Evolutionary conservation across 2,329 filamentous ascomycete species (phyloP), one percentile per base, ranked within the genome.

Genomic region (Neofusicoccum sp.): DNA sequence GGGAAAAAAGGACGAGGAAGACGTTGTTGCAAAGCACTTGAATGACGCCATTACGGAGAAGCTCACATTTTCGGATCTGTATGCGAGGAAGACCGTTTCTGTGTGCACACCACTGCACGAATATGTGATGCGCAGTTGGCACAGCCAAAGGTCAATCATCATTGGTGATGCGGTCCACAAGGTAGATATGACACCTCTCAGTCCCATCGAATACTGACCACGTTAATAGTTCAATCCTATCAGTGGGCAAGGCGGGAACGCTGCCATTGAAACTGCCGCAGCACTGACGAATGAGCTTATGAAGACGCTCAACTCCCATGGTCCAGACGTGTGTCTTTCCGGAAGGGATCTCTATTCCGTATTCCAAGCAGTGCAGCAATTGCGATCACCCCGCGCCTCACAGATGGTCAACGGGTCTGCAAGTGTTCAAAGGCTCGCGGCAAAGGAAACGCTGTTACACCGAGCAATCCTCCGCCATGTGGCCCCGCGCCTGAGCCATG

Each of bases 121-220:
- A 24, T 12, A n/a, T 6, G 53, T 57, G 8, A 28, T 57, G 5
- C 28, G 14, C 3, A 28, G 11, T 3, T 57, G 53, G 53, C 41
- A 57, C 16, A 34, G 38, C 5, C 28, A 34, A n/a, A 38, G 53
- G 8, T 57, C 38, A 4, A 57, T 57, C 12, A 38, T 57, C n/a
- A 12, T 57, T n/a, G 53, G 53, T 11, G 53, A 57, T 14, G 53
- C 53, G 3, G 53, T 45, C 9, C 53, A 57, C 30, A 57, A 57
- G 34, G 47, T 51, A 16, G n/a, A 6, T 51, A 4, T 6, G 16
- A 38, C 4, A 3, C 14, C 6, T 30, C 43, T n/a, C 30, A 26
- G 12, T 14, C 3, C 7, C 26, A 12, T 7, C 30, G 14, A 4
- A 26, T 26, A 36, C 47, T 51, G 26, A 51, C 20, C 8, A 30